Evolutionary conservation across 345 rosid genomes (phyloP).

Genomic region (Luvunga scandens): DNA sequence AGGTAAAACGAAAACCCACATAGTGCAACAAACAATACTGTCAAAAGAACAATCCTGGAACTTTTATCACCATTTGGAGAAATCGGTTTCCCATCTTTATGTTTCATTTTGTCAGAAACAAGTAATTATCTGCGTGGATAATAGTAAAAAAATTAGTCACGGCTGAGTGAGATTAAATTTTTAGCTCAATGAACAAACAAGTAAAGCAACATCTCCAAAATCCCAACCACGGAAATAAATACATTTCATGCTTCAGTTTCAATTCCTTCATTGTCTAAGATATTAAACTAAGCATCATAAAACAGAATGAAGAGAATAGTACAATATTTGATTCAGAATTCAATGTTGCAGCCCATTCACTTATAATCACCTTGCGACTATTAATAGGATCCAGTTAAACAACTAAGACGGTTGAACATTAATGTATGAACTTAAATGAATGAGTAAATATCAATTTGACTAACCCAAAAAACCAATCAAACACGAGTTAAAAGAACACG

Average conservation of each 20-base stretch:
- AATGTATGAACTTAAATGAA: not conserved
- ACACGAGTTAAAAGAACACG: not conserved
- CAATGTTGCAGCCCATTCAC: not conserved
- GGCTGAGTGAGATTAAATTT: too few species aligned
- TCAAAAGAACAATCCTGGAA: conserved; percentile 43
- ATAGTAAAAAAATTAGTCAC: not conserved
- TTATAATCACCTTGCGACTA: not conserved
- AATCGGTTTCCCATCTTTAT: conserved; percentile 75
- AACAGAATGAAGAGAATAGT: not conserved
- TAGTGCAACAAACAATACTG: conserved; percentile 43
- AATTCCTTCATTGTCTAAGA: not conserved
- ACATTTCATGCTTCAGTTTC: not conserved
- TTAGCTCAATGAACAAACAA: not conserved
- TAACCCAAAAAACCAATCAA: not conserved
- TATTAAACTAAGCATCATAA: not conserved
- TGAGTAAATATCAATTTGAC: not conserved
- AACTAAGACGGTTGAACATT: too few species aligned
- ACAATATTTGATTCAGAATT: not conserved
- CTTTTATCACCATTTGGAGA: conserved; percentile 44
- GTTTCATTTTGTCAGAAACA: conserved; percentile 51
- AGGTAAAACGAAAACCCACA: conserved; percentile 91
- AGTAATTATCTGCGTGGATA: conserved; percentile 34
- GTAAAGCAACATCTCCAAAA: not conserved
- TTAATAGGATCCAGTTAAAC: conserved; percentile 2
- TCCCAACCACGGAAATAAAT: not conserved